A percentile compares a stretch with the other conserved stretches of the same genome.
These are phyloP conservation scores for Haematococcus lacustris DNA, from an alignment of 139 green algal genomes.

Conservation along the genomic window DNA sequence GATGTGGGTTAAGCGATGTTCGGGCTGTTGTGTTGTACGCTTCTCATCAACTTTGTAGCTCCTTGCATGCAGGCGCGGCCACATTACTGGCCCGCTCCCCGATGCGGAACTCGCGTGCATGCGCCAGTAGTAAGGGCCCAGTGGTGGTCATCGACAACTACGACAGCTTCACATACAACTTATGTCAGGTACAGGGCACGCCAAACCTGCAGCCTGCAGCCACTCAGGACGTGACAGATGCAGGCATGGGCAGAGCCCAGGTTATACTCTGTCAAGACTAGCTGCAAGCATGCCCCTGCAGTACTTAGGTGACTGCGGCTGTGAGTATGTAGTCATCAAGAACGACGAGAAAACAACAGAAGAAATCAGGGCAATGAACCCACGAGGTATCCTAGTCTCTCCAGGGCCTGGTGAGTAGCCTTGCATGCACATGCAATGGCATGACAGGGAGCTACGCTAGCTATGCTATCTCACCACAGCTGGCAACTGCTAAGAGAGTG, in stretches of 20 bases:
- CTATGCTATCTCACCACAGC: too few species aligned
- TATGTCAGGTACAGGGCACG: conserved; percentile 95
- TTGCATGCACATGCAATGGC: too few species aligned
- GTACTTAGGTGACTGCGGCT: conserved; percentile 90
- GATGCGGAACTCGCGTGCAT: too few species aligned
- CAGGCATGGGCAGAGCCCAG: too few species aligned
- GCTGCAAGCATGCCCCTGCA: conserved; percentile 51
- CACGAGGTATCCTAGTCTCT: conserved; percentile 86
- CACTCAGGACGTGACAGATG: too few species aligned
- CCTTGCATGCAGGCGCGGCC: not conserved
- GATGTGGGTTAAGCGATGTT: too few species aligned
- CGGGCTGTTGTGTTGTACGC: not conserved
- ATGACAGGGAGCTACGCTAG: too few species aligned
- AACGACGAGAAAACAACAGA: conserved; percentile 95
- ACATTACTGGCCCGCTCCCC: too few species aligned
- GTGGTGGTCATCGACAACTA: conserved; percentile 95
- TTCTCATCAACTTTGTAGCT: not conserved
- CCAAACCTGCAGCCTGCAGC: too few species aligned
- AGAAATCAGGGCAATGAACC: conserved; percentile 79
- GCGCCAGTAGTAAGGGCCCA: too few species aligned
- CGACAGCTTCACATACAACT: conserved; percentile 97
- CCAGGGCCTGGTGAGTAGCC: conserved; percentile 77
- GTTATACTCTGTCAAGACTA: too few species aligned
- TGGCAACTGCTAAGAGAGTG: too few species aligned
- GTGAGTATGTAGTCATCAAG: conserved; percentile 84